A percentile compares a stretch with the other conserved stretches of the same genome.
phyloP scores from a whole-genome alignment of 2,329 filamentous ascomycete genomes.

The Xylaria sp. region DNA sequence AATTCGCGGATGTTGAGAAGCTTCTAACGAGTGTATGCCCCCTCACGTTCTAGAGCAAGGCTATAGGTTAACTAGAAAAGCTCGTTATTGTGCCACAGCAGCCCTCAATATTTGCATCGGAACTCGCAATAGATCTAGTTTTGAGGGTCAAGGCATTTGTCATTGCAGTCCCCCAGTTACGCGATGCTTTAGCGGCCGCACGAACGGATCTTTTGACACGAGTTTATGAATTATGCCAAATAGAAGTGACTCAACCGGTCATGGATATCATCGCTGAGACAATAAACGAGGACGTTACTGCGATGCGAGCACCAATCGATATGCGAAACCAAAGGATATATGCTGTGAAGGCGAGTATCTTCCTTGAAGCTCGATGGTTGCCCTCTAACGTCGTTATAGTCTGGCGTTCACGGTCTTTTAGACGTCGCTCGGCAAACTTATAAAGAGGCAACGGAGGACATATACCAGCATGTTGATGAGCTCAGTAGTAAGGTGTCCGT shows the following conservation, averaged over 20 bases:
- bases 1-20: slow-evolving; percentile 79
- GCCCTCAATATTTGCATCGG: slow-evolving; percentile 69
- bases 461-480: slow-evolving; percentile 71
- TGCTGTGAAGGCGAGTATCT: slow-evolving; percentile 72
- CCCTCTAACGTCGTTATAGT: slow-evolving; percentile 49
- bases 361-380: neutral
- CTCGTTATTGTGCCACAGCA: slow-evolving; percentile 77
- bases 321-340: slow-evolving; percentile 89
- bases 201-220: slow-evolving; percentile 67
- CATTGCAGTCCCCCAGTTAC: slow-evolving; percentile 68
- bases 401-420: slow-evolving; percentile 82
- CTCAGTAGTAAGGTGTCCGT: slow-evolving; percentile 61
- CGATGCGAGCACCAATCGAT: slow-evolving; percentile 79
- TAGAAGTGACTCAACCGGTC: slow-evolving; percentile 65
- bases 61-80: slow-evolving; percentile 46
- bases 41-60: neutral
- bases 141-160: slow-evolving; percentile 87
- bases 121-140: slow-evolving; percentile 84
- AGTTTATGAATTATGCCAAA: slow-evolving; percentile 72
- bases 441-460: slow-evolving; percentile 83
- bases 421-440: slow-evolving; percentile 89
- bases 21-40: slow-evolving; percentile 70
- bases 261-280: slow-evolving; percentile 68
- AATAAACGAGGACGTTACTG: slow-evolving; percentile 82
- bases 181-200: slow-evolving; percentile 69